These are phyloP conservation scores for Grammothele lineata DNA, from an alignment of 768 basidiomycete genomes.

Conservation along the genomic window DNA sequence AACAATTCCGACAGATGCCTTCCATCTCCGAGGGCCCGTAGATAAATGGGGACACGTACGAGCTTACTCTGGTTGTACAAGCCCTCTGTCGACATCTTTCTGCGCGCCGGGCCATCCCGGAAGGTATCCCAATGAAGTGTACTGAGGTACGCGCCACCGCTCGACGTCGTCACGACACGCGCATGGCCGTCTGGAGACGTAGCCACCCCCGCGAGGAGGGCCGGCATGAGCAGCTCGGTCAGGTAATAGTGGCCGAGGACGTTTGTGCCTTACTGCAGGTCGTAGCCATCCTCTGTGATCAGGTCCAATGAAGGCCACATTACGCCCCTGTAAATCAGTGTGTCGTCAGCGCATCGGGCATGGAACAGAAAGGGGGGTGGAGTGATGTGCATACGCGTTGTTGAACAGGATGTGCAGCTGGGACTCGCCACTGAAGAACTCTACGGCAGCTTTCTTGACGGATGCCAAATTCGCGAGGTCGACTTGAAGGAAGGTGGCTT, in stretches of 20 bases:
- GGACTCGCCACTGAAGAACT: slow-evolving; percentile 38
- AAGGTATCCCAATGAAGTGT: slow-evolving; percentile 38
- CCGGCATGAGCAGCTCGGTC: slow-evolving; percentile 45
- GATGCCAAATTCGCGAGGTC: slow-evolving; percentile 37
- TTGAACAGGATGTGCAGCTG: slow-evolving; percentile 49
- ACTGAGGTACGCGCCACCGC: slow-evolving; percentile 31
- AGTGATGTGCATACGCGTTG: slow-evolving; percentile 51
- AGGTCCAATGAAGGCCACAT: slow-evolving; percentile 39
- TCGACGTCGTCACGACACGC: slow-evolving; percentile 46
- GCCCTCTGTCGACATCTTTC: slow-evolving; percentile 5
- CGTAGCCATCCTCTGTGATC: slow-evolving; percentile 45
- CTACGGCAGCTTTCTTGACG: slow-evolving; percentile 35
- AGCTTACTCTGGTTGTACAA: slow-evolving; percentile 41
- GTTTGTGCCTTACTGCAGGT: slow-evolving; percentile 54
- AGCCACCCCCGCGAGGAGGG: slow-evolving; percentile 35
- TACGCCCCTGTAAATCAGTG: slow-evolving; percentile 39
- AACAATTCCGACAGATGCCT: too few species aligned
- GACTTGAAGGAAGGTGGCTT: not conserved
- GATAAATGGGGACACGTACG: too few species aligned
- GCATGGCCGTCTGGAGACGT: slow-evolving; percentile 39
- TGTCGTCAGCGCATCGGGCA: not conserved
- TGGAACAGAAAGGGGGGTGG: not conserved
- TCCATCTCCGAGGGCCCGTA: too few species aligned
- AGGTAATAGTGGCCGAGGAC: slow-evolving; percentile 36
- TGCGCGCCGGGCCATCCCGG: slow-evolving; percentile 23